These are phyloP conservation scores for Ogataea kodamae DNA, from an alignment of 805 yeast species.

Conservation along the genomic window DNA sequence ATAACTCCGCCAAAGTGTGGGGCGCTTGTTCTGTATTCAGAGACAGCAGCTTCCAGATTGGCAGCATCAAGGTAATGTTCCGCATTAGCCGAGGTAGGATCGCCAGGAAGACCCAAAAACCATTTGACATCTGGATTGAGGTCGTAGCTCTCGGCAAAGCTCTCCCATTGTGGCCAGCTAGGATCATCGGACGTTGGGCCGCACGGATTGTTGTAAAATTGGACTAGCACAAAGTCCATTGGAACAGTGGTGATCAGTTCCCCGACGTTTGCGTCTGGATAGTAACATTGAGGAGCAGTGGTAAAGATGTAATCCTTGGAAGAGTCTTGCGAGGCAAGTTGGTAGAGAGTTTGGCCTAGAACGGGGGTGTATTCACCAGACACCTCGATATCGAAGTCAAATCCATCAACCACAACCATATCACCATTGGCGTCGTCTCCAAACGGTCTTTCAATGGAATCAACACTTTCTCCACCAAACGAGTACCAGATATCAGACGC, in stretches of 20 bases:
- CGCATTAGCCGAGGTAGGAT: slow-evolving; percentile 51
- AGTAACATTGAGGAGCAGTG: slow-evolving; percentile 91
- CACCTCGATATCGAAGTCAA: slow-evolving; percentile 74
- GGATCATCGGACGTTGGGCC: too few species aligned
- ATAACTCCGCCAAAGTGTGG: slow-evolving; percentile 66
- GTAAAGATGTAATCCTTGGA: slow-evolving; percentile 68
- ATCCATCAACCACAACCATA: slow-evolving; percentile 82
- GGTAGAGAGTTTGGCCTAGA: slow-evolving; percentile 56
- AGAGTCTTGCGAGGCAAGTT: slow-evolving; percentile 37
- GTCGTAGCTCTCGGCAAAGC: slow-evolving; percentile 46
- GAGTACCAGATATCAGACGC: too few species aligned
- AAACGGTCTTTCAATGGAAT: slow-evolving; percentile 54
- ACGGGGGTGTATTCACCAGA: slow-evolving; percentile 57
- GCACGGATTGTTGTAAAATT: slow-evolving; percentile 89
- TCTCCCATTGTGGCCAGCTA: slow-evolving; percentile 56
- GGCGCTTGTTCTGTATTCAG: slow-evolving; percentile 16
- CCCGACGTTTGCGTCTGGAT: slow-evolving; percentile 64
- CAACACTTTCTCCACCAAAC: slow-evolving; percentile 55
- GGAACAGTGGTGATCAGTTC: slow-evolving; percentile 45
- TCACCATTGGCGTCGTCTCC: too few species aligned
- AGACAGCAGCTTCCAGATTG: slow-evolving; percentile 33
- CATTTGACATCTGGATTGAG: slow-evolving; percentile 68
- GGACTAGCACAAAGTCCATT: slow-evolving; percentile 79
- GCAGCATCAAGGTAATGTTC: slow-evolving; percentile 52
- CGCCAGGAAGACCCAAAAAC: slow-evolving; percentile 70